Evolutionary conservation across 176 grass and related monocot species (phyloP).

Genomic region (Carex parvula): DNA sequence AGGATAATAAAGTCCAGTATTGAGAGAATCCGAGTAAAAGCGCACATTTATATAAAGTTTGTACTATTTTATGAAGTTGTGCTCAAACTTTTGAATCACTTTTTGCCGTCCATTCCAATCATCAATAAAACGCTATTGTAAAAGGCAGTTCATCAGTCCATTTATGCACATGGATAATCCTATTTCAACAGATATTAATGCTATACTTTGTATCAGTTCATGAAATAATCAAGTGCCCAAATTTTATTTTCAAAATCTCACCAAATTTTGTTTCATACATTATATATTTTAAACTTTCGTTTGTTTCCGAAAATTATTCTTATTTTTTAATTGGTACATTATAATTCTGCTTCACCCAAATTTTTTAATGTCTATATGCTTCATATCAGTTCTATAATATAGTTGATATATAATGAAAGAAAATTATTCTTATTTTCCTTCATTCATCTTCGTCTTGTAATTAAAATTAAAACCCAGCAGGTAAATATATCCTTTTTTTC

Average conservation of each 20-base stretch:
- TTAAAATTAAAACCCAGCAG: neutral
- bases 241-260: neutral
- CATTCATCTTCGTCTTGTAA: neutral
- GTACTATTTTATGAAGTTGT: neutral
- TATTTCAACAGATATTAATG: neutral
- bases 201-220: neutral
- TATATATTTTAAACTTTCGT: neutral
- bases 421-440: neutral
- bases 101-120: slow-evolving; percentile 3
- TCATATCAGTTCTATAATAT: neutral
- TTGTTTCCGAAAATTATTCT: neutral
- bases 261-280: neutral
- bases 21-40: neutral
- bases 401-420: neutral
- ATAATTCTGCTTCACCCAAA: neutral
- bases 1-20: neutral
- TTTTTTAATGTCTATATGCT: neutral
- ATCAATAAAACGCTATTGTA: neutral
- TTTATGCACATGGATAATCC: slow-evolving; percentile 8
- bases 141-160: neutral
- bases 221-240: neutral
- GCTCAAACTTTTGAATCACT: slow-evolving; percentile 5
- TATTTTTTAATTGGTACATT: neutral
- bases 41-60: neutral
- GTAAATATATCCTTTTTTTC: too few relatives aligned